These are phyloP conservation scores for Neofusicoccum parvum DNA, from an alignment of 2,329 filamentous ascomycete species.

Conservation along the genomic window DNA sequence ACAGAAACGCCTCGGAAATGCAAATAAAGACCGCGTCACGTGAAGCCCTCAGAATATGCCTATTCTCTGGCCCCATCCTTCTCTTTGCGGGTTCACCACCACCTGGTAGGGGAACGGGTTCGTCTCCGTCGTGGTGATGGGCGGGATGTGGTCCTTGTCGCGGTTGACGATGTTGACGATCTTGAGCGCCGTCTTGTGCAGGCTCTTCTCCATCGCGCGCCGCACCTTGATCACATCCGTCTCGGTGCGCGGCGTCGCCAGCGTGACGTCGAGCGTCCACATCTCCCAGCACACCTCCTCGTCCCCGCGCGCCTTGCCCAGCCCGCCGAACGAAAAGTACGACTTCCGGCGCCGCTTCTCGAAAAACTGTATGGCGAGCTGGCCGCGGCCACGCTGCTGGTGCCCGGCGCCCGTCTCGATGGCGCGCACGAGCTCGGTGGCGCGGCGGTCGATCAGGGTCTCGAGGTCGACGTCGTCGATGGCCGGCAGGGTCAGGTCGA, in stretches of 20 bases:
- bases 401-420: conserved; percentile 62
- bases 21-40: background rate
- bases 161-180: conserved; percentile 84
- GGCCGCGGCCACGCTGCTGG: conserved; percentile 65
- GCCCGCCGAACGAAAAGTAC: conserved; percentile 66
- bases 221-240: conserved; percentile 86
- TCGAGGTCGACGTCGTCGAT: conserved; percentile 90
- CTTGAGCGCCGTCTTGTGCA: conserved; percentile 85
- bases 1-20: conserved; percentile 18
- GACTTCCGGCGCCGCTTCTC: conserved; percentile 85
- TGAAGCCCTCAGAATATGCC: conserved; percentile 60
- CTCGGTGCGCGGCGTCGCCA: conserved; percentile 86
- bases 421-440: conserved; percentile 76
- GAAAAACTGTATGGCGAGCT: conserved; percentile 88
- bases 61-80: conserved; percentile 77
- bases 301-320: conserved; percentile 60
- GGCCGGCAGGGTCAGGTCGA: conserved; percentile 86
- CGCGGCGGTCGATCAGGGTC: conserved; percentile 88
- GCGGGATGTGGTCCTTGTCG: conserved; percentile 94
- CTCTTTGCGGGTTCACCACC: conserved; percentile 78
- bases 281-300: conserved; percentile 97
- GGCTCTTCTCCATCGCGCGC: conserved; percentile 85
- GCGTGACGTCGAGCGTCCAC: conserved; percentile 92
- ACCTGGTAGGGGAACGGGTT: conserved; percentile 98
- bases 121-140: conserved; percentile 86